Evolutionary conservation across 2,329 filamentous ascomycete species (phyloP).

Genomic region (Penicillium sclerotiorum): DNA sequence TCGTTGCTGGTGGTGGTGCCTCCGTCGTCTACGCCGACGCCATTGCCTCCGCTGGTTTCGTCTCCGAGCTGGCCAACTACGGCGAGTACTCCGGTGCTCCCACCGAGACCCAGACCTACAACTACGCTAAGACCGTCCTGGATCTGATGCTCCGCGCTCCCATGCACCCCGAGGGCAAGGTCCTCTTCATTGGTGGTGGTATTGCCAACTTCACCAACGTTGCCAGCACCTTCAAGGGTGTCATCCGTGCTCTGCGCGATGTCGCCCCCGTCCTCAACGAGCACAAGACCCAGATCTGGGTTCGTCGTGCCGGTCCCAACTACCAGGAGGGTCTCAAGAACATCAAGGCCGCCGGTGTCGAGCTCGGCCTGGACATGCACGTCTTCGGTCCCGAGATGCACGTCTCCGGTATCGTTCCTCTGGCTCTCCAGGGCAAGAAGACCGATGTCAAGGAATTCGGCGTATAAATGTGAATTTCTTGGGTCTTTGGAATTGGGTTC

Average conservation of each 20-base stretch:
- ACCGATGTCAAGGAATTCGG: slow-evolving; percentile 64
- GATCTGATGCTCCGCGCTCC: slow-evolving; percentile 97
- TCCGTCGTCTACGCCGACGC: slow-evolving; percentile 99
- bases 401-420: slow-evolving; percentile 92
- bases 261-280: slow-evolving; percentile 82
- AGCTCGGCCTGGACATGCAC: slow-evolving; percentile 95
- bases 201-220: slow-evolving; percentile 99
- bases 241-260: slow-evolving; percentile 93
- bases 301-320: slow-evolving; percentile 87
- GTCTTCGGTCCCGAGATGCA: slow-evolving; percentile 79
- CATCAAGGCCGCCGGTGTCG: slow-evolving; percentile 94
- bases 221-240: slow-evolving; percentile 98
- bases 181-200: slow-evolving; percentile 98
- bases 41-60: slow-evolving; percentile 94
- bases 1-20: slow-evolving; percentile 98
- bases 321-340: slow-evolving; percentile 99
- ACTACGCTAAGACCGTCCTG: slow-evolving; percentile 95
- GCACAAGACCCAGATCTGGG: slow-evolving; percentile 99
- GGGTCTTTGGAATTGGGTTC: slow-evolving; percentile 30
- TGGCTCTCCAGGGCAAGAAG: slow-evolving; percentile 73
- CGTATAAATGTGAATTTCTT: slow-evolving; percentile 32
- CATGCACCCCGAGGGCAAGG: slow-evolving; percentile 84
- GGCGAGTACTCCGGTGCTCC: slow-evolving; percentile 99
- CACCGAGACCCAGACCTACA: slow-evolving; percentile 98
- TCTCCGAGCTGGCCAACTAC: slow-evolving; percentile 97